Evolutionary conservation across 306 rosid genomes (phyloP), one percentile per base, ranked within the genome.

Genomic region (Lathyrus aphaca): DNA sequence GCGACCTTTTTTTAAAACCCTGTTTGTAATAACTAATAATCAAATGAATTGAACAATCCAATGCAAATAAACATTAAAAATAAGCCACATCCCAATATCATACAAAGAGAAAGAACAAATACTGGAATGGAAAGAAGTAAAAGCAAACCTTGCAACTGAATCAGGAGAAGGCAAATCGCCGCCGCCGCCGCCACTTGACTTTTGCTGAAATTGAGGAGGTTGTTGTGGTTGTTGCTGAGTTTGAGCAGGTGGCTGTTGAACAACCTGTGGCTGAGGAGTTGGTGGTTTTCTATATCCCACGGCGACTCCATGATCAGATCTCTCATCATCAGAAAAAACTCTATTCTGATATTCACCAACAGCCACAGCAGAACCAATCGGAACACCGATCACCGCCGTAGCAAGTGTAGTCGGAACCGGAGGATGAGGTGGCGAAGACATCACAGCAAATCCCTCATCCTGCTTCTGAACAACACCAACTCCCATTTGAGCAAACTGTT

Each of bases 91-190:
- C 8, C 14, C 48, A 68, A 42, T 32, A 7, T 18, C 42, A 55
- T 37, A 68, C 10, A 23, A n/a, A n/a, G 8, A 51, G 14, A 72
- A 66, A 9, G 1, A 23, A 23, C 35, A 14, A 71, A 69, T 42
- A 13, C 15, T 42, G 2, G 46, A 71, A 76, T n/a, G 53, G 56
- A 19, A 64, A 8, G 13, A 58, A 4, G 44, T 7, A 44, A 50
- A 18, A 43, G 16, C 29, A 51, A 65, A 95, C 99, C 99, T 91
- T 68, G 99, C 89, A 69, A 91, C 96, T 15, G 97, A 95, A 83
- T 95, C 99, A 10, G 97, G 96, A 16, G 97, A 95, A 53, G 89
- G 87, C 78, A 89, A 63, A 79, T 95, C 99, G 66, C 40, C 39
- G 2, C 38, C 38, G 0, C 72, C 74, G 1, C 84, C 74, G 1